Percentiles rank a stretch among this genome's conserved stretches.
Evolutionary conservation across 2,329 filamentous ascomycete species (phyloP).

Genomic region (Beauveria sp.): DNA sequence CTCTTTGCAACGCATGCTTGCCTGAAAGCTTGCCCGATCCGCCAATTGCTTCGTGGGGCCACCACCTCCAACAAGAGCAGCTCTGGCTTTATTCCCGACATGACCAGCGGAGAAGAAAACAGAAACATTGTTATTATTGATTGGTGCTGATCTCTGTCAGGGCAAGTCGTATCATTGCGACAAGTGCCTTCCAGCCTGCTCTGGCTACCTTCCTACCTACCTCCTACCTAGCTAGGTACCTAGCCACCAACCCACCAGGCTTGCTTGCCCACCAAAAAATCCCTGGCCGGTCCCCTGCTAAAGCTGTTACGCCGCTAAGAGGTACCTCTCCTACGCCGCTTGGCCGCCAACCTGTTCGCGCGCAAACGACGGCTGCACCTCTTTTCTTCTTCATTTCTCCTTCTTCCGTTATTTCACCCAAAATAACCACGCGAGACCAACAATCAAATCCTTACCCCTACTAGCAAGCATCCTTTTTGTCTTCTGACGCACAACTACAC

Average conservation of each 20-base stretch:
- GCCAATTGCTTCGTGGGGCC: background rate
- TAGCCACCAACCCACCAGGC: background rate
- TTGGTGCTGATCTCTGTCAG: background rate
- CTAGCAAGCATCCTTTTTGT: background rate
- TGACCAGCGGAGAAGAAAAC: background rate
- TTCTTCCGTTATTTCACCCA: background rate
- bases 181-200: background rate
- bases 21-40: background rate
- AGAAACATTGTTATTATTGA: background rate
- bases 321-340: too few species aligned
- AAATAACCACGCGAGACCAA: background rate
- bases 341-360: background rate
- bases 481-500: background rate
- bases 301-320: too few species aligned
- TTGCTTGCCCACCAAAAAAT: background rate
- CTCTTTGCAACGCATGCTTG: background rate
- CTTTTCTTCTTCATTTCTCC: background rate
- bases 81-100: background rate
- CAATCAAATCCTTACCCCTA: conserved; percentile 8
- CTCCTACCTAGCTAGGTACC: background rate
- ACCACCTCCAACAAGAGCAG: background rate
- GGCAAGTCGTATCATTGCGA: background rate
- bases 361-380: conserved; percentile 1
- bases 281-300: background rate
- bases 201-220: too few species aligned